Base-by-base conservation (phyloP, 2,329 filamentous ascomycete genomes). In the Aspergillaceae sp. region DNA sequence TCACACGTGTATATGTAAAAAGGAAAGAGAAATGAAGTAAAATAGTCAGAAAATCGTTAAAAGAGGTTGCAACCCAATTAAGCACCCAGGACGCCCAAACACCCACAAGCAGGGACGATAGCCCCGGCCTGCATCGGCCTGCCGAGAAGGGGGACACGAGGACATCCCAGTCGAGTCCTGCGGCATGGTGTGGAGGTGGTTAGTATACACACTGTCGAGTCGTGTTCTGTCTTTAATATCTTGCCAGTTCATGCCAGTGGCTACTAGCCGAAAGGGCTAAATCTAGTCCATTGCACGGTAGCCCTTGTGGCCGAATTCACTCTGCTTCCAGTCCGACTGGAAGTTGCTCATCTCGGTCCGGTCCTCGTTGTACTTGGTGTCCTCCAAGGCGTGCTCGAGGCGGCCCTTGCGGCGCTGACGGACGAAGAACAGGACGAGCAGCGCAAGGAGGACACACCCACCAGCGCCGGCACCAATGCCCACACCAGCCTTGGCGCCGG, bases 391-490 rank as follows among this genome's bases (percentile, higher is more conserved):
- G 40, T 68, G 65, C 56, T 78, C 75, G 40, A 68, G 67, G 48
- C 71, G 70, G 32, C 76, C 76, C 50, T 67, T 64, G 47, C 69
- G 67, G 47, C 76, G 69, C 59, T 77, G 74, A 41, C 65, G 67
- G 51, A 76, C 53, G 57, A 72, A 77, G 63, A 68, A 76, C 54
- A 74, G 67, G 7, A 64, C 52, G 27, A 72, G 60, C 19, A 66
- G 54, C 5, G 58, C 60, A 27, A 74, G 53, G 29, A 54, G 52
- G 29, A 67, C 36, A 4, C 56, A 56, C 28, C 54, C 61, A 7
- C 61, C 63, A 5, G 54, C 64, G 27, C 65, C 69, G 32, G 63
- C 63, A 29, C 64, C 70, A 44, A 52, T 55, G 48, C 62, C 65
- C 45, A 79, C 68, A 38, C 69, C 74, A 44, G 74, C 70, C 51